Percentiles rank a stretch among this genome's conserved stretches.
Conservation (phyloP, 1,284 basidiomycete genomes). For the Ustilago hordei region DNA sequence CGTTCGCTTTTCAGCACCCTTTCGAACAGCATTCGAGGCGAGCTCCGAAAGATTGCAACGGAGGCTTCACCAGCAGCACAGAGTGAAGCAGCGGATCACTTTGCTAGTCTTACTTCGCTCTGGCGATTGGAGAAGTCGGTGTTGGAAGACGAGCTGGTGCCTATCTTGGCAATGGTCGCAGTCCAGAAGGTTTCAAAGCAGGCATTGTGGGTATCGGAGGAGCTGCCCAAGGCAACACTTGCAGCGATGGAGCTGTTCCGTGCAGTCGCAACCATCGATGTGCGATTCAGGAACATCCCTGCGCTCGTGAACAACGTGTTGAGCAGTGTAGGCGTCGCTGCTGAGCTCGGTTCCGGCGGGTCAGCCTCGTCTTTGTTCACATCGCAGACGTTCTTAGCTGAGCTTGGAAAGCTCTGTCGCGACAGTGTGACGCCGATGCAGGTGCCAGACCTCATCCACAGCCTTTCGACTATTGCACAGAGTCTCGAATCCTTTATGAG, state of each 20-base stretch:
- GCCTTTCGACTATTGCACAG: conserved; percentile 13
- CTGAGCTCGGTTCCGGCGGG: background rate
- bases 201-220: conserved; percentile 23
- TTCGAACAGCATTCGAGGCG: conserved; percentile 17
- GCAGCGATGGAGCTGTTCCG: conserved; percentile 40
- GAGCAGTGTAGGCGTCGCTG: conserved; percentile 16
- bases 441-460: conserved; percentile 30
- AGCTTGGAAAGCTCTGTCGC: conserved; percentile 35
- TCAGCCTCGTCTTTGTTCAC: conserved; percentile 17
- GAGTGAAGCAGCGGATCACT: conserved; percentile 18
- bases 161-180: conserved; percentile 30
- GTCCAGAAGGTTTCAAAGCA: conserved; percentile 21
- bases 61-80: conserved; percentile 5
- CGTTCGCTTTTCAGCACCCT: conserved; percentile 28
- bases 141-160: conserved; percentile 29
- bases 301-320: conserved; percentile 27
- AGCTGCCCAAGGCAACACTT: conserved; percentile 13
- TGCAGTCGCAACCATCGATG: conserved; percentile 24
- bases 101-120: conserved; percentile 31
- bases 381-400: conserved; percentile 39
- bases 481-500: conserved; percentile 3
- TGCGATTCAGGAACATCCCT: conserved; percentile 35
- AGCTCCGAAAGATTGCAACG: conserved; percentile 11
- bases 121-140: conserved; percentile 47
- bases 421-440: conserved; percentile 43